Evolutionary conservation across 257 asterid genomes (phyloP).

Genomic region (Handroanthus guayacan): DNA sequence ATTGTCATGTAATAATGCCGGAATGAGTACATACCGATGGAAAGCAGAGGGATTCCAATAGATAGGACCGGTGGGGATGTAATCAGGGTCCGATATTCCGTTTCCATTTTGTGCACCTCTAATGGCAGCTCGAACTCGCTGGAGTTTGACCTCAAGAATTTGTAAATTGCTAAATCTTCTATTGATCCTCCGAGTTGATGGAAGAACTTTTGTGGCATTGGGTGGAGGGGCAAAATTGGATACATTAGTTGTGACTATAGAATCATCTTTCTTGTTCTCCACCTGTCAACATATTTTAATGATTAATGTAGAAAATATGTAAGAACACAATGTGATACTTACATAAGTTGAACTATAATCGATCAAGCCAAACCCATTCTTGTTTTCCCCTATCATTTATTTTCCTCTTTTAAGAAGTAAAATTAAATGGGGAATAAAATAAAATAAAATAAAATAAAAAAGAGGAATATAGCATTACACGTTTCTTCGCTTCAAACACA

Average conservation of each 20-base stretch:
- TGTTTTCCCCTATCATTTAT: no score
- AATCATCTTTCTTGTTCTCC: constrained; percentile 34
- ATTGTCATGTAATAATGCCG: background rate
- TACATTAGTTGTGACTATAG: constrained; percentile 34
- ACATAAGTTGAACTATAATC: background rate
- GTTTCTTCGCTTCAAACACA: no score
- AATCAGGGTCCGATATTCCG: constrained; percentile 55
- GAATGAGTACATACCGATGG: constrained; percentile 56
- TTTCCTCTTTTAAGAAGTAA: no score
- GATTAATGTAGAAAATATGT: background rate
- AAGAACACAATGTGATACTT: background rate
- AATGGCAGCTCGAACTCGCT: constrained; percentile 52
- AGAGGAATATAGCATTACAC: no score
- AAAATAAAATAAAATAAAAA: no score
- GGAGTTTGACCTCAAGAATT: constrained; percentile 56
- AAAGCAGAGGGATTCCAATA: constrained; percentile 77
- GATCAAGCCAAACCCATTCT: background rate
- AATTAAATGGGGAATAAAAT: no score
- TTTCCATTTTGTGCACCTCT: constrained; percentile 49
- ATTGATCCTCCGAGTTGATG: constrained; percentile 39
- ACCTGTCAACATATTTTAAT: constrained; percentile 37
- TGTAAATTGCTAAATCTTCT: constrained; percentile 53
- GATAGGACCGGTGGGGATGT: constrained; percentile 71
- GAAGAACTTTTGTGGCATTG: constrained; percentile 49
- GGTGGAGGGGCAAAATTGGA: constrained; percentile 36